Evolutionary conservation across 352 stramenopile genomes (phyloP).

Genomic region (Albugo candida): DNA sequence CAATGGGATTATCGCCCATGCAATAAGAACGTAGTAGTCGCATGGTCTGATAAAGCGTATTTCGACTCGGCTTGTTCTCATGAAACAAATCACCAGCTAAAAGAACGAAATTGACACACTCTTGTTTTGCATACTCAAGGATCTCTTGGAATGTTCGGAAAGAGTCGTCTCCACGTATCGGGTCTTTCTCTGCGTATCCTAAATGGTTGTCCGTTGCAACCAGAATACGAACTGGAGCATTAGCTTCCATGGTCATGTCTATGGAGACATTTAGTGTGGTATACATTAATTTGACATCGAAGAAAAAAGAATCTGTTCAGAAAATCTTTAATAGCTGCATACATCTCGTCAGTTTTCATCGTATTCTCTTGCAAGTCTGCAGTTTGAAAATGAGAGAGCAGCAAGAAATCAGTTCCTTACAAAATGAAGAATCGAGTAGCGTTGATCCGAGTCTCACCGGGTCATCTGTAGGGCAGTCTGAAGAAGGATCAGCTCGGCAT

Average conservation of each 20-base stretch:
- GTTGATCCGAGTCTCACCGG: no score
- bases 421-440: no score
- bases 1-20: slow-evolving; percentile 75
- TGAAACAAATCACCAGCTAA: slow-evolving; percentile 98
- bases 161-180: slow-evolving; percentile 86
- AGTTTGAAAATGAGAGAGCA: no score
- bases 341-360: no score
- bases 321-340: no score
- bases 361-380: no score
- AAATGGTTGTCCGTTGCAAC: slow-evolving; percentile 98
- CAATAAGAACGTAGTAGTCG: slow-evolving; percentile 89
- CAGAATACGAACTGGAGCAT: slow-evolving; percentile 61
- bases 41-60: slow-evolving; percentile 94
- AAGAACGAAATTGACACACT: slow-evolving; percentile 83
- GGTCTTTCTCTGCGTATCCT: slow-evolving; percentile 91
- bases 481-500: no score
- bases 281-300: no score
- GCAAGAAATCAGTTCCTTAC: no score
- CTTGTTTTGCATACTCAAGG: slow-evolving; percentile 34
- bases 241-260: slow-evolving; percentile 2
- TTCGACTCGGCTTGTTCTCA: slow-evolving; percentile 95
- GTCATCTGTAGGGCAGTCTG: no score
- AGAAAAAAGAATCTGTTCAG: no score
- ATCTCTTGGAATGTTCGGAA: slow-evolving; percentile 82
- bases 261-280: no score